Conservation (phyloP, 768 basidiomycete species). For the Postia placenta region DNA sequence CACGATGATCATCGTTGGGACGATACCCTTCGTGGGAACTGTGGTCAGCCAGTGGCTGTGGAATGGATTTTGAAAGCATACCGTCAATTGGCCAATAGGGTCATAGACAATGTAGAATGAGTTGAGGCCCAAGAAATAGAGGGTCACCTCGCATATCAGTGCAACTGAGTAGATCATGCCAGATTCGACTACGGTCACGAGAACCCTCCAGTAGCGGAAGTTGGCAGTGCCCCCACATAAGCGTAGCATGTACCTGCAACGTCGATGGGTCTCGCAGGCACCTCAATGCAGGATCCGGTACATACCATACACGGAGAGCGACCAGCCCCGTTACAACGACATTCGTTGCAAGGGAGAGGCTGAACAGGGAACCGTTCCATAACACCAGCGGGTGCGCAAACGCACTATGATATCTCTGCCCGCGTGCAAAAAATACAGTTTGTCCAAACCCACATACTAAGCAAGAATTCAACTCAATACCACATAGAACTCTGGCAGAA, state of each 20-base stretch:
- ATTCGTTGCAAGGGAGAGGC: constrained; percentile 29
- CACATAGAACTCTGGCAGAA: neutral
- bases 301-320: constrained; percentile 28
- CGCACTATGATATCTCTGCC: constrained; percentile 25
- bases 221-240: constrained; percentile 10
- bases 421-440: constrained; percentile 23
- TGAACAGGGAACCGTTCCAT: constrained; percentile 32
- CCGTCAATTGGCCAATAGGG: constrained; percentile 30
- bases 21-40: constrained; percentile 19
- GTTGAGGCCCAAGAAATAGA: constrained; percentile 28
- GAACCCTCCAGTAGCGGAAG: constrained; percentile 22
- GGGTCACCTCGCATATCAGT: constrained; percentile 27
- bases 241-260: constrained; percentile 19
- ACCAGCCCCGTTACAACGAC: constrained; percentile 28
- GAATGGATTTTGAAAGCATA: constrained; percentile 10
- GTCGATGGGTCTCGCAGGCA: neutral
- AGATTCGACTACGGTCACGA: constrained; percentile 27
- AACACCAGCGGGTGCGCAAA: constrained; percentile 24
- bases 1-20: constrained; percentile 27
- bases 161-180: constrained; percentile 28
- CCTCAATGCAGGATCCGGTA: neutral
- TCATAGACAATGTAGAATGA: constrained; percentile 34
- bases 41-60: neutral
- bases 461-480: neutral
- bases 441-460: constrained; percentile 28